Conservation (phyloP, 768 basidiomycete species). For the Calvatia gigantea region DNA sequence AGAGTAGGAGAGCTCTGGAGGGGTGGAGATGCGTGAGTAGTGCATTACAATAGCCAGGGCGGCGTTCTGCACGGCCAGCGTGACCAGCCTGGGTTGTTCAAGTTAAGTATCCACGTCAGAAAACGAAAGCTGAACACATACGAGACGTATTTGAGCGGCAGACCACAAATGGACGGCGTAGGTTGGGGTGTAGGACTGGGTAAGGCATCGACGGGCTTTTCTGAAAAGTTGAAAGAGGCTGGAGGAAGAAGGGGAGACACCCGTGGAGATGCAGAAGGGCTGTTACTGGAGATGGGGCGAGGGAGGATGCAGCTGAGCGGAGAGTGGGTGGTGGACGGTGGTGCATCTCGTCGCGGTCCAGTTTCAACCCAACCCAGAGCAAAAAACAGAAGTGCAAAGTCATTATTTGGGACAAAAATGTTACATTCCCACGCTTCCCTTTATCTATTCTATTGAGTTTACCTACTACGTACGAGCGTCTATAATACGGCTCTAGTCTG, state of each 20-base stretch:
- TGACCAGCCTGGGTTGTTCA: constrained; percentile 54
- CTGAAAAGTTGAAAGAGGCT: constrained; percentile 37
- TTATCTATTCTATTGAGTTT: not conserved
- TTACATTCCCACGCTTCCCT: constrained; percentile 2
- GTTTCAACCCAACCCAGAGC: too few relatives aligned
- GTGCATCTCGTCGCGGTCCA: constrained; percentile 36
- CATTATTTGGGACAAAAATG: too few relatives aligned
- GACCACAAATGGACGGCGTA: constrained; percentile 57
- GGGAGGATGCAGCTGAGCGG: constrained; percentile 55
- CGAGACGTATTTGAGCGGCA: constrained; percentile 82
- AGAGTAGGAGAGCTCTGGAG: constrained; percentile 78
- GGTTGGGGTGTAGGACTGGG: constrained; percentile 27
- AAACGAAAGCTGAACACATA: constrained; percentile 32
- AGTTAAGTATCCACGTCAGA: constrained; percentile 1
- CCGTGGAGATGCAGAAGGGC: constrained; percentile 34
- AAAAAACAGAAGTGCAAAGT: too few relatives aligned
- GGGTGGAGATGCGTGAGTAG: constrained; percentile 89
- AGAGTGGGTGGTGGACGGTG: constrained; percentile 55
- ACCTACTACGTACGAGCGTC: not conserved
- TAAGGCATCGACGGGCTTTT: constrained; percentile 30
- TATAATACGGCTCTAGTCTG: too few relatives aligned
- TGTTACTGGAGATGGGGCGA: constrained; percentile 29
- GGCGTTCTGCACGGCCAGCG: constrained; percentile 92
- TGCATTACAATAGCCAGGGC: constrained; percentile 97
- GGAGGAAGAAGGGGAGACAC: constrained; percentile 51